Evolutionary conservation across 2,329 filamentous ascomycete species (phyloP).

Genomic region (Ophiocordyceps camponoti-saundersi): DNA sequence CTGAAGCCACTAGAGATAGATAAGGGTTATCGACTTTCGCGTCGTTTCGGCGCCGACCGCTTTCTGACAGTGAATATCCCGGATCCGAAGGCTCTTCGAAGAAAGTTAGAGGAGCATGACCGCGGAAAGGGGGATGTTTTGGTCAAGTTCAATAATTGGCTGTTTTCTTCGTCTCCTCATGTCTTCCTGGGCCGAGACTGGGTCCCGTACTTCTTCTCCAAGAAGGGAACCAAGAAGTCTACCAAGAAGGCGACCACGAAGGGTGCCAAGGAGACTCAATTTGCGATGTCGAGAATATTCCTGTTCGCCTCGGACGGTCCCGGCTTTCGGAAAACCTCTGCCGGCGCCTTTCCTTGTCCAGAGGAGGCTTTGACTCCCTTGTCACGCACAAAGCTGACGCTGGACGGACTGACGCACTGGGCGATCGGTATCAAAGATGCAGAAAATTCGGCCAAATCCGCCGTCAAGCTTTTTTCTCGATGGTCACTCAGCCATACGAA

Average conservation of each 20-base stretch:
- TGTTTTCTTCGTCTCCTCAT: slow-evolving; percentile 13
- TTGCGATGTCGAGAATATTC: slow-evolving; percentile 17
- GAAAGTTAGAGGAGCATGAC: slow-evolving; percentile 11
- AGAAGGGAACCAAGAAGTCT: slow-evolving; percentile 18
- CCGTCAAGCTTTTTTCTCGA: slow-evolving; percentile 41
- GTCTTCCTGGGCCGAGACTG: slow-evolving; percentile 28
- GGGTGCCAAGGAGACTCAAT: slow-evolving; percentile 6
- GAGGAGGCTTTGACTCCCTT: slow-evolving; percentile 7
- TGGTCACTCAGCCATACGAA: slow-evolving; percentile 28
- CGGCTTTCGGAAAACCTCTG: slow-evolving; percentile 15
- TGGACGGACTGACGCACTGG: slow-evolving; percentile 31
- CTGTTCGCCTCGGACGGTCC: slow-evolving; percentile 38
- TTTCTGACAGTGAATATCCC: slow-evolving; percentile 40
- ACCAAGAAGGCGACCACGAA: slow-evolving; percentile 13
- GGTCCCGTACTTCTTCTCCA: slow-evolving; percentile 28
- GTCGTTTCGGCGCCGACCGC: slow-evolving; percentile 39
- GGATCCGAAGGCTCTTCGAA: slow-evolving; percentile 13
- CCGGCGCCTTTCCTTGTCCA: slow-evolving; percentile 6
- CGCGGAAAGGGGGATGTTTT: slow-evolving; percentile 2
- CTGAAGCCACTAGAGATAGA: slow-evolving; percentile 32
- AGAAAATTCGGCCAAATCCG: slow-evolving; percentile 25
- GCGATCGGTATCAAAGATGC: slow-evolving; percentile 23
- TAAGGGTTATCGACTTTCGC: slow-evolving; percentile 29
- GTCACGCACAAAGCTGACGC: slow-evolving; percentile 16
- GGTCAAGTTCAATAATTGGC: not conserved